Evolutionary conservation across 169 alveolate species (phyloP).

Genomic region (Cryptosporidium andersoni): DNA sequence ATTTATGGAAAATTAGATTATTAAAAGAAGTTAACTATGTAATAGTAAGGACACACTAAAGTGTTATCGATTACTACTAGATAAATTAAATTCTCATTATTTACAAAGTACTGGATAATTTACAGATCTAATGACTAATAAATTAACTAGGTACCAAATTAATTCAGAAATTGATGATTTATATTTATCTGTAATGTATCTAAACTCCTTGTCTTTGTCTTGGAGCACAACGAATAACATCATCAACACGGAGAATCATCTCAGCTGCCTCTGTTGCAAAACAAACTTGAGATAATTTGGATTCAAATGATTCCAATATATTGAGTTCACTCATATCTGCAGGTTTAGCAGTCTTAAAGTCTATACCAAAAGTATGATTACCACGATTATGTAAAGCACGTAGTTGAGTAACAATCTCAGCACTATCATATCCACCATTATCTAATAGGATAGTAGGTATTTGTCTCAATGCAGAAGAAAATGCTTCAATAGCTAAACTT

Average conservation of each 20-base stretch:
- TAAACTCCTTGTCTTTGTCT: slow-evolving; percentile 89
- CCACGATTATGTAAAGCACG: slow-evolving; percentile 95
- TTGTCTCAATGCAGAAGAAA: slow-evolving; percentile 94
- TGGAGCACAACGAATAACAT: slow-evolving; percentile 98
- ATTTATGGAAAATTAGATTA: too few species aligned
- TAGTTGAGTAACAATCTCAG: slow-evolving; percentile 95
- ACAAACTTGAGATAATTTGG: slow-evolving; percentile 94
- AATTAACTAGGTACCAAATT: too few species aligned
- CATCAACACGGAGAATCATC: slow-evolving; percentile 97
- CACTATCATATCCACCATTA: slow-evolving; percentile 97
- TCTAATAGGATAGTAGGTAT: slow-evolving; percentile 97
- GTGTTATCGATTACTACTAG: too few species aligned
- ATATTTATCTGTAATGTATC: not conserved
- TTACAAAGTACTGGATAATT: too few species aligned
- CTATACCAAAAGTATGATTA: slow-evolving; percentile 88
- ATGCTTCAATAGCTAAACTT: slow-evolving; percentile 97
- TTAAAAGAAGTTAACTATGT: too few species aligned
- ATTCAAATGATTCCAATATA: slow-evolving; percentile 94
- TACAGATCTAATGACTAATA: too few species aligned
- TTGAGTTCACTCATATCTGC: slow-evolving; percentile 95
- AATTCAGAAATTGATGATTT: too few species aligned
- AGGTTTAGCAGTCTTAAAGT: slow-evolving; percentile 90
- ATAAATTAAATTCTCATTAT: too few species aligned
- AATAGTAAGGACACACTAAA: too few species aligned
- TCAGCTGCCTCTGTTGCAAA: slow-evolving; percentile 99